Evolutionary conservation across 2,329 filamentous ascomycete genomes (phyloP), one percentile per base, ranked within the genome.

Genomic region (Chalaropsis ovoidea): DNA sequence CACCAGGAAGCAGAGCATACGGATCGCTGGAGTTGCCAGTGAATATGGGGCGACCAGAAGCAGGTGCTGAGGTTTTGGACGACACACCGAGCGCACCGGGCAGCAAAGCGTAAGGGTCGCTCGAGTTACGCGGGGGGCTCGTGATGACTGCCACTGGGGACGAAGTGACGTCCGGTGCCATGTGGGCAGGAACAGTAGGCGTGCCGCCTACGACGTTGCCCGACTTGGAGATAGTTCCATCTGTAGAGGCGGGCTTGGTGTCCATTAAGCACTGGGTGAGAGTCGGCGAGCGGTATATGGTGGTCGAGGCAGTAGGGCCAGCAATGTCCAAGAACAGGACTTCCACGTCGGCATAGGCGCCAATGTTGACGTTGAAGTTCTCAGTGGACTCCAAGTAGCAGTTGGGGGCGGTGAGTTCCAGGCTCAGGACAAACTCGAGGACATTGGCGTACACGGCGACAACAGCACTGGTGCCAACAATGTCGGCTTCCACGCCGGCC

Each of bases 371-470:
- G 68, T 76, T 74, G 68, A 74, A 77, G 64, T 70, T 73, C 69
- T 77, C 75, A 61, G 70, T 68, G 54, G 70, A 63, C 15, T 70
- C 70, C 19, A 79, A 69, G 27, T 71, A 74, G 70, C 78, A 79
- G 60, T 69, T 63, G 10, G 72, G 71, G 4, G 73, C 74, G 43
- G 69, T 71, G 3, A 58, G 19, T 62, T 76, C 74, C 64, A 79
- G 73, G 64, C 74, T 71, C 68, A 75, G 74, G 66, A 77, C 76
- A 71, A 83, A 81, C 69, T 84, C 78, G n/a, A 81, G 76, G 6
- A 85, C 71, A 72, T 83, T 79, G 66, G 78, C 77, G 70, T 76
- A 83, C 54, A 83, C 72, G 54, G 74, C 75, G 15, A 79, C 68
- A 69, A 77, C 76, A 42, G 78, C 76, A 69, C 76, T 77, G 24